These are phyloP conservation scores for Colletotrichum camelliae DNA, from an alignment of 2,329 filamentous ascomycete genomes.

Conservation along the genomic window DNA sequence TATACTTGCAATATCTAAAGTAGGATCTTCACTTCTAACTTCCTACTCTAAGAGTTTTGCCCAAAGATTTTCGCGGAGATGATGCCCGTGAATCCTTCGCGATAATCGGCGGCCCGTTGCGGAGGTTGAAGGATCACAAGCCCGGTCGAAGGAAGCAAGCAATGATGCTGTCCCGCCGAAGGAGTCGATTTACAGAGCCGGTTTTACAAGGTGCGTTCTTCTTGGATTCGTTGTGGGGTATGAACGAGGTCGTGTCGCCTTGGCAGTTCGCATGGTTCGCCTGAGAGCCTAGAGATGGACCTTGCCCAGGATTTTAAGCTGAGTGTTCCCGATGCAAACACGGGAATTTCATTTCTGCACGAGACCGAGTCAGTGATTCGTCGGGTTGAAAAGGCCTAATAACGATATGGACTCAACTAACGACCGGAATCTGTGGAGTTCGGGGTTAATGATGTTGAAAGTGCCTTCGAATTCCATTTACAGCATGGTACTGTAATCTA, in stretches of 20 bases:
- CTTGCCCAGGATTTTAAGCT: not conserved
- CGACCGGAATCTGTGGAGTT: not conserved
- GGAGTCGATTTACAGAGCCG: not conserved
- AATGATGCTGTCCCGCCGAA: not conserved
- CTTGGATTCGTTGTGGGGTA: not conserved
- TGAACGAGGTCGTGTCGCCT: not conserved
- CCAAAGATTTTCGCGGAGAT: rapidly evolving
- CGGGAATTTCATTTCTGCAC: not conserved
- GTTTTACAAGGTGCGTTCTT: not conserved
- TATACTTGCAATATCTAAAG: rapidly evolving
- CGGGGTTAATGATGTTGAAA: not conserved
- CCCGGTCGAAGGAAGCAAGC: not conserved
- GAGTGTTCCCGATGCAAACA: not conserved
- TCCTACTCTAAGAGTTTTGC: not conserved
- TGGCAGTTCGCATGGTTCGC: not conserved
- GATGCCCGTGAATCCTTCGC: not conserved
- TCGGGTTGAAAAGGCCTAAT: not conserved
- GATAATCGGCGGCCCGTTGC: not conserved
- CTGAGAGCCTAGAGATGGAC: not conserved
- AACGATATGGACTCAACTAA: not conserved
- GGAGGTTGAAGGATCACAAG: not conserved
- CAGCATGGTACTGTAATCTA: not conserved
- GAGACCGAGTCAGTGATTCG: not conserved
- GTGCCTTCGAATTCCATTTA: not conserved
- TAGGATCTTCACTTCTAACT: rapidly evolving